These are phyloP conservation scores for Pseudognaphalium luteoalbum DNA, from an alignment of 129 eudicot species.

Conservation along the genomic window DNA sequence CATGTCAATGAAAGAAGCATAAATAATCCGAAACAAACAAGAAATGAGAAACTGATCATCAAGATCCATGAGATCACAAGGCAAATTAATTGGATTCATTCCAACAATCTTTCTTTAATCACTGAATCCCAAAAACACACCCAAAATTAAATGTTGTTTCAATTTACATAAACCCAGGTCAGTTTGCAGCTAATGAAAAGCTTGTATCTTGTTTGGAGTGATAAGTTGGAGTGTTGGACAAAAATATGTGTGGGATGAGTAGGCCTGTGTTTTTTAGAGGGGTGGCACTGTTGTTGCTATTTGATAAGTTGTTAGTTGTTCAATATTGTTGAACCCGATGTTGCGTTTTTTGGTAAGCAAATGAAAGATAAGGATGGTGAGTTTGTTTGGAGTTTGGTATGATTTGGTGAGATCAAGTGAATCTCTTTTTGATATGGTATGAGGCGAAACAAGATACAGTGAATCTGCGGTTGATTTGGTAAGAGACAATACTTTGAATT, in stretches of 20 bases:
- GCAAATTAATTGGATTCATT: no score
- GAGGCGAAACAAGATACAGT: no score
- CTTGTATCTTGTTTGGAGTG: conserved; percentile 72
- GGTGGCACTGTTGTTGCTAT: conserved; percentile 86
- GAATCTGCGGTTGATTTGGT: no score
- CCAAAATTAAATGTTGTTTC: conserved; percentile 59
- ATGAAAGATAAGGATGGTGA: conserved; percentile 84
- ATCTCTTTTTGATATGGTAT: background rate
- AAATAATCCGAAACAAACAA: no score
- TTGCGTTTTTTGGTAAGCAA: conserved; percentile 97
- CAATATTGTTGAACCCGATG: conserved; percentile 91
- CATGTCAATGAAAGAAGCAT: no score
- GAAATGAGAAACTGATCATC: no score
- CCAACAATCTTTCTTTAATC: no score
- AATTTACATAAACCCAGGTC: conserved; percentile 85
- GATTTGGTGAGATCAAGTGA: no score
- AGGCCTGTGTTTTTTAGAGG: conserved; percentile 96
- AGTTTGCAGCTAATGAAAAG: conserved; percentile 56
- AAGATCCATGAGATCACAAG: no score
- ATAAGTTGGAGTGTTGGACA: conserved; percentile 54
- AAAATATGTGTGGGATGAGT: conserved; percentile 95
- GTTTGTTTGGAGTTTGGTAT: conserved; percentile 11
- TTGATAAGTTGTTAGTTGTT: no score
- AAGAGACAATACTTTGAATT: no score
- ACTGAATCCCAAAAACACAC: conserved; percentile 62